phyloP scores from a whole-genome alignment of 2,329 filamentous ascomycete species.

The Hypoxylon sp. region DNA sequence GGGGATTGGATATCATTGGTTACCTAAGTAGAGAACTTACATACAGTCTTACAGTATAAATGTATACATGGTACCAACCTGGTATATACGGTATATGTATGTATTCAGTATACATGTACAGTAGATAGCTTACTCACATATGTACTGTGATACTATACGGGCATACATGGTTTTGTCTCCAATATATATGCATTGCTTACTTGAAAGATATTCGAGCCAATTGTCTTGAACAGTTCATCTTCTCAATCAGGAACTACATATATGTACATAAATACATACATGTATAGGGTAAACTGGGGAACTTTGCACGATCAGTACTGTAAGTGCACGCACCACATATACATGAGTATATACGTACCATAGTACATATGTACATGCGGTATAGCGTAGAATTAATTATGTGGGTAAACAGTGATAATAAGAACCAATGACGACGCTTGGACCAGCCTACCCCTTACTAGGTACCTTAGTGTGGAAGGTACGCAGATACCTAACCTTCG shows the following conservation, averaged over 20 bases:
- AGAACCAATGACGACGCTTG: slow-evolving; percentile 32
- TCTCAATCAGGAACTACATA: neutral
- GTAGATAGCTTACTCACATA: neutral
- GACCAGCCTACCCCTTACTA: slow-evolving; percentile 28
- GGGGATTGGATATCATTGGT: slow-evolving; percentile 1
- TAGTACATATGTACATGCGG: too few species aligned
- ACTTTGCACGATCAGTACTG: neutral
- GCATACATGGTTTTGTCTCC: neutral
- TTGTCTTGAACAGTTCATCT: neutral
- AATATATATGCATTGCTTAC: neutral
- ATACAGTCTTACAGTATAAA: neutral
- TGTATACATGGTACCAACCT: neutral
- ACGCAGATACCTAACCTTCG: slow-evolving; percentile 2
- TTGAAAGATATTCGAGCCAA: neutral
- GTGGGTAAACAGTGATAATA: slow-evolving; percentile 1
- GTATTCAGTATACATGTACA: too few species aligned
- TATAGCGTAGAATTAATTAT: neutral
- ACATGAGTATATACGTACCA: neutral
- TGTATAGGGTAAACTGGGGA: neutral
- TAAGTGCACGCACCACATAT: too few species aligned
- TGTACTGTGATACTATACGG: too few species aligned
- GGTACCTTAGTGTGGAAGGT: slow-evolving; percentile 22
- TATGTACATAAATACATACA: too few species aligned
- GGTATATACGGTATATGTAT: too few species aligned
- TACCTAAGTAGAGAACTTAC: slow-evolving; percentile 6